phyloP scores from a whole-genome alignment of 371 early-diverging fungal species.

The Massospora cicadina region DNA sequence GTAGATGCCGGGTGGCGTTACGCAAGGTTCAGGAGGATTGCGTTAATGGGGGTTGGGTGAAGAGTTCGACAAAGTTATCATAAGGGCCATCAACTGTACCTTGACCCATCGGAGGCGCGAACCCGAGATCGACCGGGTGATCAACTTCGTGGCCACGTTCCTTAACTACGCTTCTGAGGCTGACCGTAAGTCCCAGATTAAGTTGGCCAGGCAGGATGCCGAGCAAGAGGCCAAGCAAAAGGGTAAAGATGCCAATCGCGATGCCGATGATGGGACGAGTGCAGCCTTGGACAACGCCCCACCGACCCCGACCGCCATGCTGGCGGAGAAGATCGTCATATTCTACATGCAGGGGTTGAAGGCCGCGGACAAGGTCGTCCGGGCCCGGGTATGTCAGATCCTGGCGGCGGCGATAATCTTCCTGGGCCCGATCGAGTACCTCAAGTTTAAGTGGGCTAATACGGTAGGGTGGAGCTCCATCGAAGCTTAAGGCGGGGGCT shows the following conservation, averaged over 20 bases:
- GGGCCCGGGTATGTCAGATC: conserved; percentile 62
- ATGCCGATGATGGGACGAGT: not conserved
- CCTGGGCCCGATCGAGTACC: conserved; percentile 50
- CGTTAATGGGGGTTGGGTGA: not conserved
- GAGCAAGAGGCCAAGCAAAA: not conserved
- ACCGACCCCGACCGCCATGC: not conserved
- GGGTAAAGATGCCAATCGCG: no score
- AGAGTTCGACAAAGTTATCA: not conserved
- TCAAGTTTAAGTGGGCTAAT: not conserved
- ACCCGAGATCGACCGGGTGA: not conserved
- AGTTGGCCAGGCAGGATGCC: not conserved
- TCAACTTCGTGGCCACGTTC: not conserved
- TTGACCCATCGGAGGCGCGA: not conserved
- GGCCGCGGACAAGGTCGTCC: conserved; percentile 51
- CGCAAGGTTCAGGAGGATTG: not conserved
- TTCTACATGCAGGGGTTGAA: conserved; percentile 52
- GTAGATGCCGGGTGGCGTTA: not conserved
- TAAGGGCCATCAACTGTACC: not conserved
- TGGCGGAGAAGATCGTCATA: conserved; percentile 31
- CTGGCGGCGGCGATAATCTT: conserved; percentile 54
- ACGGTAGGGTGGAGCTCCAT: conserved; percentile 43
- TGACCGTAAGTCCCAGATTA: not conserved
- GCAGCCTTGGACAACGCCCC: not conserved
- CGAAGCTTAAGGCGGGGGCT: conserved; percentile 39
- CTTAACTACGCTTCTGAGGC: not conserved